Evolutionary conservation across 2,329 filamentous ascomycete species (phyloP).

Genomic region (Leptodontidium sp.): DNA sequence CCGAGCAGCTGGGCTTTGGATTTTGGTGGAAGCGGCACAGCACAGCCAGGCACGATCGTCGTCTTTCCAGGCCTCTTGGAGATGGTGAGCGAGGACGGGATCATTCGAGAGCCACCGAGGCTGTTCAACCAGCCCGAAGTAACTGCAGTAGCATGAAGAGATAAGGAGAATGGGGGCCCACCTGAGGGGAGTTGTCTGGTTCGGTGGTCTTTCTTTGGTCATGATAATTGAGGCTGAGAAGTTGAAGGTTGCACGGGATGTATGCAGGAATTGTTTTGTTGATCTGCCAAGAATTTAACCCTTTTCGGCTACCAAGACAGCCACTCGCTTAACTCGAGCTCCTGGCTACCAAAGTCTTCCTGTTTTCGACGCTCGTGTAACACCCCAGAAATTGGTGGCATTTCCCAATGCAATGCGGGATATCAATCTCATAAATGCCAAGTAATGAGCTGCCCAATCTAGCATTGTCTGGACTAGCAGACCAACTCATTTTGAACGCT

Average conservation of each 20-base stretch:
- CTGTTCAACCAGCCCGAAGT: constrained; percentile 28
- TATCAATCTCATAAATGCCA: neutral
- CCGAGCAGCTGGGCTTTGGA: constrained; percentile 24
- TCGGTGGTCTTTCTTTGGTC: neutral
- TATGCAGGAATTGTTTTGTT: constrained; percentile 5
- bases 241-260: neutral
- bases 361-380: neutral
- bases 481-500: too few relatives aligned
- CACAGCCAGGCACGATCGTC: constrained; percentile 21
- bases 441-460: neutral
- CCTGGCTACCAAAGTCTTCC: neutral
- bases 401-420: neutral
- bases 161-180: neutral
- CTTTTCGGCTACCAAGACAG: constrained; percentile 10
- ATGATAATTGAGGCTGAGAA: constrained; percentile 1
- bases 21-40: constrained; percentile 19
- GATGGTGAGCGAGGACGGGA: constrained; percentile 29
- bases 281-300: constrained; percentile 5
- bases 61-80: constrained; percentile 33
- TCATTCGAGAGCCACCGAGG: constrained; percentile 26
- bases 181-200: neutral
- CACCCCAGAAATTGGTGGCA: constrained; percentile 1
- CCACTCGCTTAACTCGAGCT: neutral
- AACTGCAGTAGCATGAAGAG: neutral
- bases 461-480: neutral